Conservation (phyloP, 805 yeast species). For the Groenewaldozyma tartarivorans region DNA sequence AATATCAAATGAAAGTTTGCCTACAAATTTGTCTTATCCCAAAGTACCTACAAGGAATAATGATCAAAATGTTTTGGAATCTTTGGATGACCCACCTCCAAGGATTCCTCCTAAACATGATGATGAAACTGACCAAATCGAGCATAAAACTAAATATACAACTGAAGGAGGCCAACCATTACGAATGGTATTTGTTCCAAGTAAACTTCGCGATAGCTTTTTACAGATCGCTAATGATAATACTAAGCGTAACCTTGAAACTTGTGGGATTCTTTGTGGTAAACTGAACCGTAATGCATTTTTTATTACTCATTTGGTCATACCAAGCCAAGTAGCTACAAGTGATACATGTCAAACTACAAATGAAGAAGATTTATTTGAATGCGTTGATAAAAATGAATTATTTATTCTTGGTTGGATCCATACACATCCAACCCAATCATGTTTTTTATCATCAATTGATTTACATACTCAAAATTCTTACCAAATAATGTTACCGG, state of each 20-base stretch:
- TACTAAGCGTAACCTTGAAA: conserved; percentile 44
- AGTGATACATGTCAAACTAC: conserved; percentile 53
- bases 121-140: conserved; percentile 4
- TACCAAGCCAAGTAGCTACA: conserved; percentile 57
- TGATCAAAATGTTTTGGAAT: background rate
- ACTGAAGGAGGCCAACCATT: conserved; percentile 52
- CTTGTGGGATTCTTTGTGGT: conserved; percentile 62
- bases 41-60: conserved; percentile 6
- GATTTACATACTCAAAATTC: conserved; percentile 62
- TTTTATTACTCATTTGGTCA: conserved; percentile 49
- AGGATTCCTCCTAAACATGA: background rate
- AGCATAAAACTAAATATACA: conserved; percentile 23
- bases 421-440: conserved; percentile 65
- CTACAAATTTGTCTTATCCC: background rate
- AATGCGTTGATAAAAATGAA: conserved; percentile 44
- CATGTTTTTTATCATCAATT: conserved; percentile 58
- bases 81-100: background rate
- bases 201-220: conserved; percentile 34
- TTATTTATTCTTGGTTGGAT: conserved; percentile 66
- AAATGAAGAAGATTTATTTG: conserved; percentile 50
- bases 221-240: conserved; percentile 39
- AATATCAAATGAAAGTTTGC: background rate
- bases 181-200: conserved; percentile 44
- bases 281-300: conserved; percentile 51
- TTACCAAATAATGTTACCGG: conserved; percentile 61